These are phyloP conservation scores for Pythium phragmitis DNA, from an alignment of 352 stramenopile species.

Conservation along the genomic window DNA sequence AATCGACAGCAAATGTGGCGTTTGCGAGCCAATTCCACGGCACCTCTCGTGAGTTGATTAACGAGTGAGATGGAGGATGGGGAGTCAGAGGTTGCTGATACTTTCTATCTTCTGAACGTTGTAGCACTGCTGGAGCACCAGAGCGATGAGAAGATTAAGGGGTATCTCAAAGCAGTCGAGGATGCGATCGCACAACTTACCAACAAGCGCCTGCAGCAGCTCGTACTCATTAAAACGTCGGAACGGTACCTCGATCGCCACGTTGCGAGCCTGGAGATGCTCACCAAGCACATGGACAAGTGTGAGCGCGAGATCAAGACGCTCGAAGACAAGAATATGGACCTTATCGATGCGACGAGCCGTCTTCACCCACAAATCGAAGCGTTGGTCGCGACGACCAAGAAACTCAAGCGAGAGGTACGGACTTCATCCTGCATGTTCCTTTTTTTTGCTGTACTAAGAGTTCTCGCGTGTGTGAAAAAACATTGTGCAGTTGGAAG, in stretches of 20 bases:
- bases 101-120: neutral
- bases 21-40: conserved; percentile 80
- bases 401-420: conserved; percentile 74
- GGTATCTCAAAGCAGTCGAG: conserved; percentile 41
- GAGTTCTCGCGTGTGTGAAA: neutral
- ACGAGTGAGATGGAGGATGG: neutral
- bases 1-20: conserved; percentile 45
- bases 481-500: conserved; percentile 43
- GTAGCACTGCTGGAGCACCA: conserved; percentile 65
- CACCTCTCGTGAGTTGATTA: conserved; percentile 39
- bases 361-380: conserved; percentile 61
- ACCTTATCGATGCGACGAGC: conserved; percentile 57
- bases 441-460: neutral
- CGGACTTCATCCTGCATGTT: neutral
- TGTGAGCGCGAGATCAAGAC: conserved; percentile 55
- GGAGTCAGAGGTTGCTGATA: neutral
- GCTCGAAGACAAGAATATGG: conserved; percentile 74
- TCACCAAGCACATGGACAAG: conserved; percentile 75
- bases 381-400: conserved; percentile 44
- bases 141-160: conserved; percentile 46
- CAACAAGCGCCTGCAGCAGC: conserved; percentile 68
- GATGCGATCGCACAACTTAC: conserved; percentile 48
- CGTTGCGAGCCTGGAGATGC: conserved; percentile 65
- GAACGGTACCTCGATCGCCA: conserved; percentile 72
- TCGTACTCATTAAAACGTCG: conserved; percentile 76